A percentile compares a stretch with the other conserved stretches of the same genome.
Evolutionary conservation across 75 land plant species (phyloP).

Genomic region (Ceratopteris richardii): DNA sequence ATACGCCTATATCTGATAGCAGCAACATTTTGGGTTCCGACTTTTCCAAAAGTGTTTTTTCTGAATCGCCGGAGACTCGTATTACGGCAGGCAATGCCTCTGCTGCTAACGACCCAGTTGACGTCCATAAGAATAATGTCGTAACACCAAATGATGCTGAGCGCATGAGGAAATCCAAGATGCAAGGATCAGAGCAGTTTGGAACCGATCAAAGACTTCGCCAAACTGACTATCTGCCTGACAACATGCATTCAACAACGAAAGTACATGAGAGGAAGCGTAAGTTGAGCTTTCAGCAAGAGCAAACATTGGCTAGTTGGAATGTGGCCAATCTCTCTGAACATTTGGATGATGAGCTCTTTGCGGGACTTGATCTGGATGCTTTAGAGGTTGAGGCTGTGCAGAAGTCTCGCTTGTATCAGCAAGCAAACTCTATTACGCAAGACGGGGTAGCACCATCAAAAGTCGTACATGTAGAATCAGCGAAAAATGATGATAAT

Average conservation of each 20-base stretch:
- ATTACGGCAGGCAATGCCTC: too few relatives aligned
- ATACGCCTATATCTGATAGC: not conserved
- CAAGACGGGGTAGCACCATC: not conserved
- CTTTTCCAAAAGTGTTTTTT: too few relatives aligned
- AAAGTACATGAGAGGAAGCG: slow-evolving; percentile 44
- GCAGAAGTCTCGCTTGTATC: slow-evolving; percentile 24
- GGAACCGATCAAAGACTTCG: too few relatives aligned
- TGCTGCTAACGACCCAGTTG: too few relatives aligned
- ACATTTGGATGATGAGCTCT: slow-evolving; percentile 56
- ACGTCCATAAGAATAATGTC: too few relatives aligned
- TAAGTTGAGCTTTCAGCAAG: slow-evolving; percentile 37
- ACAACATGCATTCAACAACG: slow-evolving; percentile 1
- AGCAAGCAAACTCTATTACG: slow-evolving; percentile 3
- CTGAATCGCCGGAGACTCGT: too few relatives aligned
- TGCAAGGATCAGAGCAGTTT: too few relatives aligned
- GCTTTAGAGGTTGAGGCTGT: slow-evolving; percentile 83
- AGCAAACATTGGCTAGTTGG: not conserved
- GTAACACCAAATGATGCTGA: too few relatives aligned
- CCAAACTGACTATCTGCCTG: too few relatives aligned
- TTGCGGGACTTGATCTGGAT: slow-evolving; percentile 77
- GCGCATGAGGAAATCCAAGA: too few relatives aligned
- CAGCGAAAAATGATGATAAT: not conserved
- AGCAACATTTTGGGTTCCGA: too few relatives aligned
- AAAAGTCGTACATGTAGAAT: not conserved
- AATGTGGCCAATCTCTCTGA: not conserved